These are phyloP conservation scores for Sugiyamaella americana DNA, from an alignment of 805 yeast genomes.

Conservation along the genomic window DNA sequence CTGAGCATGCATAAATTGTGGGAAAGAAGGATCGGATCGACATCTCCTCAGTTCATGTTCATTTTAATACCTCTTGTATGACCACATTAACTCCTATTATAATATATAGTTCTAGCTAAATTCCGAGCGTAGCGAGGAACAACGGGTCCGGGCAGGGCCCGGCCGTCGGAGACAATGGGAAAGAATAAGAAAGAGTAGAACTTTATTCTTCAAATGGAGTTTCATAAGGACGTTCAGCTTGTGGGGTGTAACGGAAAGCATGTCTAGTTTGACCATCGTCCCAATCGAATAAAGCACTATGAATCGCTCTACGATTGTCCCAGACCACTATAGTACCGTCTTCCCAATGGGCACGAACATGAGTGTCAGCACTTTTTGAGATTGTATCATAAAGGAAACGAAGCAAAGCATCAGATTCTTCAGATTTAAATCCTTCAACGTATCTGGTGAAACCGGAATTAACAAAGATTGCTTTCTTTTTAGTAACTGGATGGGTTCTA, in stretches of 20 bases:
- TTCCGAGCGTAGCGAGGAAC: too few species aligned
- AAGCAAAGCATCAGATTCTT: slow-evolving; percentile 46
- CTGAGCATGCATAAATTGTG: too few species aligned
- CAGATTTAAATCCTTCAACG: slow-evolving; percentile 59
- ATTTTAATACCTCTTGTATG: too few species aligned
- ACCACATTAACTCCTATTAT: too few species aligned
- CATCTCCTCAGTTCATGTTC: too few species aligned
- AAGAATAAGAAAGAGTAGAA: too few species aligned
- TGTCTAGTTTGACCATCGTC: slow-evolving; percentile 60
- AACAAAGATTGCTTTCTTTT: slow-evolving; percentile 48
- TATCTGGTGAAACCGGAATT: slow-evolving; percentile 53
- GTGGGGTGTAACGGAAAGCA: slow-evolving; percentile 68
- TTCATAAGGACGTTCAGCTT: slow-evolving; percentile 50
- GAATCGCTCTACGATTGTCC: slow-evolving; percentile 72
- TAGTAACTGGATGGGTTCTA: slow-evolving; percentile 59
- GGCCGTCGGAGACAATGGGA: too few species aligned
- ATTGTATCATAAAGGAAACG: slow-evolving; percentile 49
- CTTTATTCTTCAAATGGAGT: not conserved
- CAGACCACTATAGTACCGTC: slow-evolving; percentile 63
- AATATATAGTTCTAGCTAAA: too few species aligned
- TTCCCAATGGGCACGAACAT: slow-evolving; percentile 66
- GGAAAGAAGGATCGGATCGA: too few species aligned
- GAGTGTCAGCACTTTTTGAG: slow-evolving; percentile 52
- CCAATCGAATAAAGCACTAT: slow-evolving; percentile 68
- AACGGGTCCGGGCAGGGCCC: too few species aligned